Percentiles rank a stretch among this genome's conserved stretches.
phyloP scores from a whole-genome alignment of 2,329 filamentous ascomycete species.

The Fusarium sp. region DNA sequence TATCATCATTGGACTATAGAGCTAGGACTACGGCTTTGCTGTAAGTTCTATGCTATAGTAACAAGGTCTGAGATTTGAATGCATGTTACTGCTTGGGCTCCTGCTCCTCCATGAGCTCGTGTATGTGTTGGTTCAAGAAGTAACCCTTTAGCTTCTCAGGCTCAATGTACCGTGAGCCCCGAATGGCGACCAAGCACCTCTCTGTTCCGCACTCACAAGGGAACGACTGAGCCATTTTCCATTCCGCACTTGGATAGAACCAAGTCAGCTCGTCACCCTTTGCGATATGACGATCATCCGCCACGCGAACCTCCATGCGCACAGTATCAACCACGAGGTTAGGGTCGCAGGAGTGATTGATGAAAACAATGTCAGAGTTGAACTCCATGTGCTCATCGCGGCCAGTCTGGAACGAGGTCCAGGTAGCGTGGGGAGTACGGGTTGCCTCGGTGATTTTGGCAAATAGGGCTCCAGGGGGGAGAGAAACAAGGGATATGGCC shows the following conservation, averaged over 20 bases:
- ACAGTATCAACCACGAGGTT: not conserved
- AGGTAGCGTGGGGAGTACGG: not conserved
- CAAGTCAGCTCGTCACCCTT: not conserved
- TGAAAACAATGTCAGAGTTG: not conserved
- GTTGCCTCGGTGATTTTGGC: not conserved
- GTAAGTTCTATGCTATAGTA: rapidly evolving
- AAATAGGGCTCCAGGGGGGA: not conserved
- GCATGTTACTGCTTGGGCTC: not conserved
- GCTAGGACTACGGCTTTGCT: rapidly evolving
- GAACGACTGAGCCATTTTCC: not conserved
- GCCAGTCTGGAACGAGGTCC: not conserved
- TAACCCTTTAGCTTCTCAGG: not conserved
- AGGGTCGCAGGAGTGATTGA: not conserved
- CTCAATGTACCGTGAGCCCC: not conserved
- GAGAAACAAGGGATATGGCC: not conserved
- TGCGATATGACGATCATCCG: not conserved
- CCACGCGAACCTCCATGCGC: not conserved
- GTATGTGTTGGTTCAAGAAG: not conserved
- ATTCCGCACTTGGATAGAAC: not conserved
- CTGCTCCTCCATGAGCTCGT: not conserved
- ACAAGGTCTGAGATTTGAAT: not conserved
- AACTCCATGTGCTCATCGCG: not conserved
- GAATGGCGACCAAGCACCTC: not conserved
- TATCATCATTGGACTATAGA: not conserved
- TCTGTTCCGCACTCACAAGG: not conserved